Conservation (phyloP, 129 eudicot genomes). For the Calendula officinalis region DNA sequence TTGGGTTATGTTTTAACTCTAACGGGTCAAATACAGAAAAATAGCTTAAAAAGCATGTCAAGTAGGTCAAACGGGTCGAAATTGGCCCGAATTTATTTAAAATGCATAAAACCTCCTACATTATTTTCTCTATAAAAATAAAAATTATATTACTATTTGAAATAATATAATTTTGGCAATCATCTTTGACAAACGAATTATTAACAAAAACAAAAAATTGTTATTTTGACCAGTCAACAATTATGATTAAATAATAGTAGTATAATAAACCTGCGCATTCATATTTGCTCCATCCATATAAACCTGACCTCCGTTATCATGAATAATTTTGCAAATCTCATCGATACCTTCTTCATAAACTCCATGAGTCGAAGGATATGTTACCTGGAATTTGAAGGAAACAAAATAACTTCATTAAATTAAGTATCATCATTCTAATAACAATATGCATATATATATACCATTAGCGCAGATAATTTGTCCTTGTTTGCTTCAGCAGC, state of each 20-base stretch:
- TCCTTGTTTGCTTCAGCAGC: slow-evolving; percentile 92
- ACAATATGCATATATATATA: slow-evolving; percentile 13
- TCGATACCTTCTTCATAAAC: slow-evolving; percentile 98
- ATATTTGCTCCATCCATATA: slow-evolving; percentile 99
- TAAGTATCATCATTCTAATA: not conserved
- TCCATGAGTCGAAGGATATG: slow-evolving; percentile 98
- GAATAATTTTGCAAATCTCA: slow-evolving; percentile 92
- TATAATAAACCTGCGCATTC: slow-evolving; percentile 80
- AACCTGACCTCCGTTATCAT: slow-evolving; percentile 96
- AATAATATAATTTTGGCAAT: too few species aligned
- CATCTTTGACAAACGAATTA: too few species aligned
- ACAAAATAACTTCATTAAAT: not conserved
- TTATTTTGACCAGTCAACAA: too few species aligned
- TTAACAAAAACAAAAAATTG: too few species aligned
- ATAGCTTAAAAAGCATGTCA: too few species aligned
- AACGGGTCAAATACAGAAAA: too few species aligned
- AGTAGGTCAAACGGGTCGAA: too few species aligned
- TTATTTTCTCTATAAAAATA: too few species aligned
- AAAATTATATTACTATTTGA: too few species aligned
- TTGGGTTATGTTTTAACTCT: too few species aligned
- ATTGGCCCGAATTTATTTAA: too few species aligned
- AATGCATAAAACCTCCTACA: too few species aligned
- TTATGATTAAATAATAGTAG: not conserved
- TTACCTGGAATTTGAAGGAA: slow-evolving; percentile 68
- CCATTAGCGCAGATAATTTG: slow-evolving; percentile 87